Evolutionary conservation across 2,329 filamentous ascomycete genomes (phyloP).

Genomic region (Fonsecaea nubica): DNA sequence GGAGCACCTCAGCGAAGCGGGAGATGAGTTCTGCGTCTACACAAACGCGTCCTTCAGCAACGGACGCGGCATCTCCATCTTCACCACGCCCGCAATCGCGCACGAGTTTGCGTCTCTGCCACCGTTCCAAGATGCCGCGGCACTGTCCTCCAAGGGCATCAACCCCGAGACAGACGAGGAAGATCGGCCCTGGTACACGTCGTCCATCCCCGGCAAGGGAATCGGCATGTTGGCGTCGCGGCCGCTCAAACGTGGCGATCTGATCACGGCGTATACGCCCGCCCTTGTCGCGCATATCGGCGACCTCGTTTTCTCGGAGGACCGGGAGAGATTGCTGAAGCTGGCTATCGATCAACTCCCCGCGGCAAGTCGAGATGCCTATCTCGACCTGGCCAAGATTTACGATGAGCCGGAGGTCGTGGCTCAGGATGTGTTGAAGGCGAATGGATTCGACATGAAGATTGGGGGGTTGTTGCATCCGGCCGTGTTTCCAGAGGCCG

Average conservation of each 20-base stretch:
- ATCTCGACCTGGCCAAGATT: slow-evolving; percentile 26
- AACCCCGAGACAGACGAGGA: neutral
- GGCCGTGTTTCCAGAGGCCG: slow-evolving; percentile 34
- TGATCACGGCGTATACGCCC: slow-evolving; percentile 29
- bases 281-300: slow-evolving; percentile 30
- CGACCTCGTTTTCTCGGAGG: slow-evolving; percentile 16
- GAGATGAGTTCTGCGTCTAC: slow-evolving; percentile 29
- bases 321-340: slow-evolving; percentile 30
- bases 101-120: slow-evolving; percentile 18
- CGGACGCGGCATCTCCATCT: slow-evolving; percentile 34
- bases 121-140: slow-evolving; percentile 23
- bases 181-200: slow-evolving; percentile 21
- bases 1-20: slow-evolving; percentile 8
- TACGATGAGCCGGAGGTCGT: slow-evolving; percentile 25
- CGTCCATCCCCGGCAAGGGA: slow-evolving; percentile 25
- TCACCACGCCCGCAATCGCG: slow-evolving; percentile 32
- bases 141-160: slow-evolving; percentile 19
- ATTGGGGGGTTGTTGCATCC: slow-evolving; percentile 31
- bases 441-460: slow-evolving; percentile 35
- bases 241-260: slow-evolving; percentile 27
- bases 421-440: slow-evolving; percentile 34
- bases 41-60: slow-evolving; percentile 32
- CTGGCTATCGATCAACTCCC: slow-evolving; percentile 30
- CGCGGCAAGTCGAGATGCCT: slow-evolving; percentile 17
- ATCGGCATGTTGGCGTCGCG: slow-evolving; percentile 31